Percentiles rank a stretch among this genome's conserved stretches.
These are phyloP conservation scores for Corymbia calophylla DNA, from an alignment of 441 rosid species.

Conservation along the genomic window DNA sequence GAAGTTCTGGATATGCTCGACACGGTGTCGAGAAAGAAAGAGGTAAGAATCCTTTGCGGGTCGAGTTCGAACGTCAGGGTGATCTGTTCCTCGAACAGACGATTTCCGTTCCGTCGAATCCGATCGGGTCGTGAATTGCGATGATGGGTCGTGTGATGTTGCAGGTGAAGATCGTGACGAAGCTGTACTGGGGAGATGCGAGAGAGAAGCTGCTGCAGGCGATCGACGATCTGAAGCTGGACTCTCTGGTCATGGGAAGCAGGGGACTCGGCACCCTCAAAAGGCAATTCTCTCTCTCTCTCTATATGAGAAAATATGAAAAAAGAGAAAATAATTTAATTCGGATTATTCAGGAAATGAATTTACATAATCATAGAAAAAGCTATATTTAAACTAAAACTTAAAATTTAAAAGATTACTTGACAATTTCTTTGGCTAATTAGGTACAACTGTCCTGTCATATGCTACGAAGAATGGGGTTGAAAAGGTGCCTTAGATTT, in stretches of 20 bases:
- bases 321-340: background rate
- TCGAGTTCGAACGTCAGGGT: background rate
- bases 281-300: slow-evolving; percentile 33
- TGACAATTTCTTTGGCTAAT: background rate
- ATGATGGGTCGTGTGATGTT: background rate
- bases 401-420: background rate
- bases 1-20: slow-evolving; percentile 73
- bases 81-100: background rate
- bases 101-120: background rate
- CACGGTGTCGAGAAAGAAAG: slow-evolving; percentile 71
- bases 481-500: background rate
- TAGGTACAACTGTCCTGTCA: background rate
- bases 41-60: slow-evolving; percentile 17
- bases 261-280: slow-evolving; percentile 71
- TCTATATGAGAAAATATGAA: background rate
- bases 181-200: slow-evolving; percentile 90
- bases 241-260: slow-evolving; percentile 88
- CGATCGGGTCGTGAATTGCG: background rate
- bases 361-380: background rate
- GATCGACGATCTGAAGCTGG: slow-evolving; percentile 67
- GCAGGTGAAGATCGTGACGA: slow-evolving; percentile 49
- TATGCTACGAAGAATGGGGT: background rate
- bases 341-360: background rate
- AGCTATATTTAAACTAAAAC: background rate
- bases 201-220: slow-evolving; percentile 81